These are phyloP conservation scores for Bassia scoparia DNA, from an alignment of 148 eudicot genomes.

Conservation along the genomic window DNA sequence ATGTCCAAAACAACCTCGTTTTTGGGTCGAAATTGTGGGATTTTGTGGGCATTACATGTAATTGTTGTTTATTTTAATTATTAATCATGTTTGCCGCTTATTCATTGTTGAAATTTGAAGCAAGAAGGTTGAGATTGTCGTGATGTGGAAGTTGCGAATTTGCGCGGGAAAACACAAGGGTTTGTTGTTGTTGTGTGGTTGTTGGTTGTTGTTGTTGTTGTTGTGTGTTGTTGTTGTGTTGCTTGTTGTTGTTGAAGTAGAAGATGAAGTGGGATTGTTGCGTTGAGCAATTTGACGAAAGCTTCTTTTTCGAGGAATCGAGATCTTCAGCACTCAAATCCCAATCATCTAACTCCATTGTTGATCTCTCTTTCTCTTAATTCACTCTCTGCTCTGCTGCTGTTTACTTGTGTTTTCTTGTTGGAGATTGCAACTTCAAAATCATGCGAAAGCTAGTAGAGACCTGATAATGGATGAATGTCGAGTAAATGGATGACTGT, in stretches of 20 bases:
- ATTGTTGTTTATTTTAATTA: too few species aligned
- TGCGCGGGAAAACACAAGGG: not conserved
- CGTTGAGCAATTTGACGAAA: constrained; percentile 65
- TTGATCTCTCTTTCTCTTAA: too few species aligned
- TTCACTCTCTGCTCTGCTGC: not conserved
- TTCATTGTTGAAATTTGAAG: not conserved
- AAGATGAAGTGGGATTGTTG: constrained; percentile 39
- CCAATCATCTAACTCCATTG: constrained; percentile 52
- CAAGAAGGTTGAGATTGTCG: not conserved
- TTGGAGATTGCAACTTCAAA: too few species aligned
- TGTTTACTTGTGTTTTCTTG: too few species aligned
- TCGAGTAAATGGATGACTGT: too few species aligned
- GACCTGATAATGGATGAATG: too few species aligned
- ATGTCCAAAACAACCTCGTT: too few species aligned
- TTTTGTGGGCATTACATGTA: too few species aligned
- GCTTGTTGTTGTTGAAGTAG: constrained; percentile 18
- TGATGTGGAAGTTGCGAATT: not conserved
- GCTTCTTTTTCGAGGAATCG: constrained; percentile 74
- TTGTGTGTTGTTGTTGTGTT: not conserved
- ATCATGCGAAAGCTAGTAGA: too few species aligned
- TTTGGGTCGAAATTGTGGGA: too few species aligned
- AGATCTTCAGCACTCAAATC: constrained; percentile 63
- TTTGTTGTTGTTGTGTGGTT: constrained; percentile 6
- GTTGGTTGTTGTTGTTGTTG: too few species aligned
- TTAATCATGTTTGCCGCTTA: too few species aligned